These are phyloP conservation scores for Corymbia maculata DNA, from an alignment of 345 rosid species.

Conservation along the genomic window DNA sequence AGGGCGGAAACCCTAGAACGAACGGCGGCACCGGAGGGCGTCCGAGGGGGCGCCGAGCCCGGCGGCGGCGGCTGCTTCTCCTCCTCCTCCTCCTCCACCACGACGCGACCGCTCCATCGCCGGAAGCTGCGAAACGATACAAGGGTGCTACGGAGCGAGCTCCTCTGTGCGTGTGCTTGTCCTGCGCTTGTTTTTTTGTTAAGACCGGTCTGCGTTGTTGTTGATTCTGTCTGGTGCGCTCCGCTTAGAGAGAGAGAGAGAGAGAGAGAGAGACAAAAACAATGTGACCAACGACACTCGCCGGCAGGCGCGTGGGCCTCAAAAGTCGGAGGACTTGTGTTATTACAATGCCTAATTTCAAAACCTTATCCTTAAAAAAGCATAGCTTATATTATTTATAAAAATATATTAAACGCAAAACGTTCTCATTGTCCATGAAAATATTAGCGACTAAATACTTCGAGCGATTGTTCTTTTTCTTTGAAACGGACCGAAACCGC, in stretches of 20 bases:
- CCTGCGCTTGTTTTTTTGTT: neutral
- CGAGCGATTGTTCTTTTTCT: no score
- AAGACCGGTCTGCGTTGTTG: neutral
- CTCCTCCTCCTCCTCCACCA: neutral
- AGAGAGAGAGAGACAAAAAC: neutral
- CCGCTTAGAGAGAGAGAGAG: neutral
- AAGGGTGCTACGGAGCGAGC: neutral
- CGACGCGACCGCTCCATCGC: neutral
- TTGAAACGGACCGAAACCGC: no score
- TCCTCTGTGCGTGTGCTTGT: neutral
- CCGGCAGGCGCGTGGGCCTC: neutral
- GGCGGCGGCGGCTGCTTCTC: neutral
- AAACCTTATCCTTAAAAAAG: no score
- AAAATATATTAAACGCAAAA: no score
- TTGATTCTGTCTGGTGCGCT: neutral
- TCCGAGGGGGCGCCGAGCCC: neutral
- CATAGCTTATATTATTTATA: no score
- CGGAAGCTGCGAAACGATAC: neutral
- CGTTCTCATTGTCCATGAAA: neutral
- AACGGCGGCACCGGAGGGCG: neutral
- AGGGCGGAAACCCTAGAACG: neutral
- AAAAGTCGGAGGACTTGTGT: neutral
- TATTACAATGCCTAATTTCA: neutral
- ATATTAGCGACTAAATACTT: no score
- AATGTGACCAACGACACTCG: neutral